Percentiles rank a stretch among this genome's conserved stretches.
These are phyloP conservation scores for Rhodotorula sp. DNA, from an alignment of 1,284 basidiomycete genomes.

Conservation along the genomic window DNA sequence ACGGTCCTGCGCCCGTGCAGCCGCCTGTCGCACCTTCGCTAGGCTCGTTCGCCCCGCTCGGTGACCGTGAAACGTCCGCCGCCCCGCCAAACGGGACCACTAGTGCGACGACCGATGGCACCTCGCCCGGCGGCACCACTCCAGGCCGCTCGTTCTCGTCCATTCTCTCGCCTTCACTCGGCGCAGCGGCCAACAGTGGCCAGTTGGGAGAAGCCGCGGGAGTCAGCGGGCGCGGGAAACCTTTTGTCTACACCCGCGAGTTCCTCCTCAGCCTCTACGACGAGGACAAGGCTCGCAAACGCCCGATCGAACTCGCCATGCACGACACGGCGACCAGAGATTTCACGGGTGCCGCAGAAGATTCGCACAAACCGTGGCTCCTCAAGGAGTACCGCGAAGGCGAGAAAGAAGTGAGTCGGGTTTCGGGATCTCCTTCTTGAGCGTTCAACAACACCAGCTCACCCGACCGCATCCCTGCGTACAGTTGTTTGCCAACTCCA, in stretches of 20 bases:
- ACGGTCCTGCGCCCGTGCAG: constrained; percentile 30
- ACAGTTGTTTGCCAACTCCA: constrained; percentile 35
- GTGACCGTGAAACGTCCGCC: neutral
- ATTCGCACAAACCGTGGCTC: constrained; percentile 33
- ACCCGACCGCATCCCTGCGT: neutral
- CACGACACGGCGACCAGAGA: constrained; percentile 36
- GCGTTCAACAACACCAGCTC: neutral
- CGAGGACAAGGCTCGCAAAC: constrained; percentile 37
- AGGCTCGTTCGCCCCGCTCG: constrained; percentile 16
- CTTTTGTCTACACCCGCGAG: constrained; percentile 41
- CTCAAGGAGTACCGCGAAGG: constrained; percentile 38
- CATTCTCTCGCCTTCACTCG: constrained; percentile 32
- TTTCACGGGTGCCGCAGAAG: neutral
- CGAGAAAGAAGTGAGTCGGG: constrained; percentile 37
- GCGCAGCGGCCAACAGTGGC: neutral
- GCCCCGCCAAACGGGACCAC: neutral
- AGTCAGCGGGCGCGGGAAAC: constrained; percentile 7
- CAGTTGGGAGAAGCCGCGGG: neutral
- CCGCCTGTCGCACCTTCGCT: constrained; percentile 25
- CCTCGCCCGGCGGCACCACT: neutral
- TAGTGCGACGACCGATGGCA: neutral
- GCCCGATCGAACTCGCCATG: constrained; percentile 35
- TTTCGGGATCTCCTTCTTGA: neutral
- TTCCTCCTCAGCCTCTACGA: constrained; percentile 40
- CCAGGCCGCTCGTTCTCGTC: constrained; percentile 34